Evolutionary conservation across 495 filamentous ascomycete genomes (phyloP).

Genomic region (Penicillium maclennaniae): DNA sequence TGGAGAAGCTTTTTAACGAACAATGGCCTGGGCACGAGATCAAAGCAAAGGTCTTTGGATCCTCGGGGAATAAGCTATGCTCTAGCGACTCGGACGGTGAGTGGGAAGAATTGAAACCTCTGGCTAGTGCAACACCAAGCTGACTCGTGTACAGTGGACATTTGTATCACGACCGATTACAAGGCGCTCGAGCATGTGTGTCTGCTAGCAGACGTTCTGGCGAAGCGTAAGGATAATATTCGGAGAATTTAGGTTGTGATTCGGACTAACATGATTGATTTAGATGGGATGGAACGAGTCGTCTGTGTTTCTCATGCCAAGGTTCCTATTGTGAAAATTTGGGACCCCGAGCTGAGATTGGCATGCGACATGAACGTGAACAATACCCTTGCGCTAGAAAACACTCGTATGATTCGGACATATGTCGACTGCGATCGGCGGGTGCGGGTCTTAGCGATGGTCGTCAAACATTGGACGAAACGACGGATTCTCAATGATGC

Average conservation of each 20-base stretch:
- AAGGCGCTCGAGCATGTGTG: constrained; percentile 83
- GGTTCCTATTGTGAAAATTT: constrained; percentile 98
- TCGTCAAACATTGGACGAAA: constrained; percentile 96
- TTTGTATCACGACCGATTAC: constrained; percentile 90
- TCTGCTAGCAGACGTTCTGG: constrained; percentile 77
- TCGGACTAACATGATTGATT: constrained; percentile 2
- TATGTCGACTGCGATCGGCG: constrained; percentile 93
- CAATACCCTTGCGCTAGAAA: constrained; percentile 89
- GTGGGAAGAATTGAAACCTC: constrained; percentile 20
- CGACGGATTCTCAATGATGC: constrained; percentile 90
- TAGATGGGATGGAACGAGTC: constrained; percentile 94
- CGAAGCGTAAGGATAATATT: constrained; percentile 61
- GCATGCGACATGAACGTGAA: constrained; percentile 99
- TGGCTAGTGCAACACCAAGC: background rate
- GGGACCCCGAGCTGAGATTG: constrained; percentile 87
- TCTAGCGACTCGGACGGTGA: constrained; percentile 95
- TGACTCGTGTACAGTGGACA: constrained; percentile 66
- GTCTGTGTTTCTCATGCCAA: constrained; percentile 91
- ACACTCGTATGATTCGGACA: constrained; percentile 96
- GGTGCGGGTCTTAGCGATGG: constrained; percentile 89
- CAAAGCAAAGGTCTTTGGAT: constrained; percentile 90
- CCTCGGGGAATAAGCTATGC: constrained; percentile 91
- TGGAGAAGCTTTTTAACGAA: constrained; percentile 79
- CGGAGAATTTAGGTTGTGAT: background rate
- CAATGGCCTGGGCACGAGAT: constrained; percentile 92